Evolutionary conservation across 78 protist species (phyloP), one percentile per base, ranked within the genome.

Genomic region (Cavenderia fasciculata): DNA sequence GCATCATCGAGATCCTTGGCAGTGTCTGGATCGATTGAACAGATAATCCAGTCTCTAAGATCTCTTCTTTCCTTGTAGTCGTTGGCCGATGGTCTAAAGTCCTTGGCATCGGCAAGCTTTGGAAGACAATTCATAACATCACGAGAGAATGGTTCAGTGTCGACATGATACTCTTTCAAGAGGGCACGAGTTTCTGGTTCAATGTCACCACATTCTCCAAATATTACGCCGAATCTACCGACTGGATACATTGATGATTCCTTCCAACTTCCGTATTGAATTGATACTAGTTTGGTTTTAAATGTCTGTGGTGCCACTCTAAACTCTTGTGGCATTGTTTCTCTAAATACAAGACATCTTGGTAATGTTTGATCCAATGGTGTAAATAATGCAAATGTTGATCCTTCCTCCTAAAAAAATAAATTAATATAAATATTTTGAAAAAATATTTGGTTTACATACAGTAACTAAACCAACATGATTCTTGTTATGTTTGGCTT

Each of bases 1-100:
- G 99, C 99, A 57, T 98, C 99, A 46, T 98, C 99, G 8, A 98
- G 71, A 73, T 98, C 99, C 4, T 94, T 51, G 23, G 98, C 97
- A 5, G 98, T 95, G 16, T 94, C 68, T 2, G 99, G 99, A 68
- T 98, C 99, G 44, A 98, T 97, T 3, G 98, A 71, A 34, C 93
- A 92, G 14, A 97, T 92, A 23, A 97, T 63, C 16, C 29, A 21
- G 29, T 43, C 8, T 43, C 97, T 74, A 44, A 94, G 56, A 72
- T 96, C 98, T n/a, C 92, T 59, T 31, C 97, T 63, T 34, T 25
- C 25, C 1, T 19, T 68, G 11, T 90, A 1, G 43, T 95, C 96
- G 34, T 75, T 36, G 19, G 10, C 54, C 2, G 84, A n/a, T 5
- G 79, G 75, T 12, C 33, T n/a, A 77, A 90, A 94, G 8, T 49